These are phyloP conservation scores for Trametes gibbosa DNA, from an alignment of 768 basidiomycete genomes.

Conservation along the genomic window DNA sequence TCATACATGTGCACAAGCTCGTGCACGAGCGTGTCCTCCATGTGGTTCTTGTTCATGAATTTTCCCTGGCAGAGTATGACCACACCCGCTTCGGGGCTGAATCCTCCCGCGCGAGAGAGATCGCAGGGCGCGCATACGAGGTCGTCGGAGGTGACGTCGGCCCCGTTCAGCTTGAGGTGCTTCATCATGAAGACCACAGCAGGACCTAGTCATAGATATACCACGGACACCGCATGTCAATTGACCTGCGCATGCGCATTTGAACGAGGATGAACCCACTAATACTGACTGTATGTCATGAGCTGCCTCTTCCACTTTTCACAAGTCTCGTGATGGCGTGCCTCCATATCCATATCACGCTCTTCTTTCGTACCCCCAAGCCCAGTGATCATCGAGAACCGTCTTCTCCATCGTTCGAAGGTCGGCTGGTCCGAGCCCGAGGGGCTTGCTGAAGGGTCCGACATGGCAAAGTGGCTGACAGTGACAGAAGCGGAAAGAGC, in stretches of 20 bases:
- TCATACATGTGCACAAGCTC: constrained; percentile 96
- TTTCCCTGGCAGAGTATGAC: constrained; percentile 85
- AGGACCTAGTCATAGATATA: constrained; percentile 54
- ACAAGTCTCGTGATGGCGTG: constrained; percentile 42
- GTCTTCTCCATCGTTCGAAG: constrained; percentile 53
- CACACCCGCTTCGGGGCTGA: constrained; percentile 71
- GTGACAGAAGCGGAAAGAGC: not conserved
- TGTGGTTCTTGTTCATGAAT: constrained; percentile 76
- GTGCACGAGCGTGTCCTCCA: constrained; percentile 92
- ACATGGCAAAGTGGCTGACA: not conserved
- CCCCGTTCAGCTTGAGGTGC: constrained; percentile 77
- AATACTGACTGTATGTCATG: constrained; percentile 44
- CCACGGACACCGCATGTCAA: not conserved
- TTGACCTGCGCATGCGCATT: not conserved
- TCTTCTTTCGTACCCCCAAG: constrained; percentile 48
- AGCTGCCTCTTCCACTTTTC: constrained; percentile 52
- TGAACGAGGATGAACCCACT: constrained; percentile 15
- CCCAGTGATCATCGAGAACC: constrained; percentile 48
- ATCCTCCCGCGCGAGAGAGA: constrained; percentile 71
- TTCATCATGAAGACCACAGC: constrained; percentile 88
- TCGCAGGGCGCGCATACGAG: constrained; percentile 87
- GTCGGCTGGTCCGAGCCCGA: constrained; percentile 22
- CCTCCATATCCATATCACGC: constrained; percentile 33
- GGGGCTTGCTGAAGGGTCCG: constrained; percentile 11
- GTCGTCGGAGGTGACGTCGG: constrained; percentile 65